These are phyloP conservation scores for Colletotrichum sp. DNA, from an alignment of 2,329 filamentous ascomycete species.

Conservation along the genomic window DNA sequence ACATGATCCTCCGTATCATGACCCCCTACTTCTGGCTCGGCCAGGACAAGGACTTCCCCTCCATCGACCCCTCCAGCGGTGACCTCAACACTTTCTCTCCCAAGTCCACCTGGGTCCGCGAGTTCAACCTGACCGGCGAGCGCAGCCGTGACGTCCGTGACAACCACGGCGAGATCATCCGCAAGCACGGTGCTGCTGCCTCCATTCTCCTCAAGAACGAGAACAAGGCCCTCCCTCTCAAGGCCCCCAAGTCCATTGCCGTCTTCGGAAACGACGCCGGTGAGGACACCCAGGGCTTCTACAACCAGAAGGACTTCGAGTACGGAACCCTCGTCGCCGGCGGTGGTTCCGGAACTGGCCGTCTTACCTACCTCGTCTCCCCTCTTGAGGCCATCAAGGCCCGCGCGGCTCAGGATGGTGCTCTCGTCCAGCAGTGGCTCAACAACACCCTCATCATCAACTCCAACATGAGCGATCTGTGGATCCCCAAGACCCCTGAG, in stretches of 20 bases:
- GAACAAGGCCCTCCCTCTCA: slow-evolving; percentile 63
- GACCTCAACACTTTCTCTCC: slow-evolving; percentile 56
- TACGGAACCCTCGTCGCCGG: slow-evolving; percentile 61
- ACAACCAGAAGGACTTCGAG: slow-evolving; percentile 69
- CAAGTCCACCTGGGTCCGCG: slow-evolving; percentile 46
- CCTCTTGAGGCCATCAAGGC: slow-evolving; percentile 65
- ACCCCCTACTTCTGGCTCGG: slow-evolving; percentile 54
- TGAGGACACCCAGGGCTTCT: slow-evolving; percentile 69
- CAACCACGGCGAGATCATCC: slow-evolving; percentile 59
- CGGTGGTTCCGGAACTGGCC: slow-evolving; percentile 62
- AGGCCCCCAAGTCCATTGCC: slow-evolving; percentile 60
- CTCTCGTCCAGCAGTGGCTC: slow-evolving; percentile 46
- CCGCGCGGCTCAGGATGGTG: slow-evolving; percentile 46
- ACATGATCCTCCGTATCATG: slow-evolving; percentile 59
- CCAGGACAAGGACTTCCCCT: slow-evolving; percentile 52
- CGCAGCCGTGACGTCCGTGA: slow-evolving; percentile 56
- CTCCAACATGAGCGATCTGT: slow-evolving; percentile 47
- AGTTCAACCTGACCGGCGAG: slow-evolving; percentile 52
- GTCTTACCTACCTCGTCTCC: slow-evolving; percentile 69
- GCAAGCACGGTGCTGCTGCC: slow-evolving; percentile 60
- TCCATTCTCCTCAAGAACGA: slow-evolving; percentile 78
- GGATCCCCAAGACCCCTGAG: slow-evolving; percentile 57
- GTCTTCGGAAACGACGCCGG: slow-evolving; percentile 66
- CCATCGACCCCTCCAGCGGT: slow-evolving; percentile 46
- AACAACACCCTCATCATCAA: slow-evolving; percentile 46